Conservation (phyloP, 2,329 filamentous ascomycete genomes). For the Aspergillus ochraceus region DNA sequence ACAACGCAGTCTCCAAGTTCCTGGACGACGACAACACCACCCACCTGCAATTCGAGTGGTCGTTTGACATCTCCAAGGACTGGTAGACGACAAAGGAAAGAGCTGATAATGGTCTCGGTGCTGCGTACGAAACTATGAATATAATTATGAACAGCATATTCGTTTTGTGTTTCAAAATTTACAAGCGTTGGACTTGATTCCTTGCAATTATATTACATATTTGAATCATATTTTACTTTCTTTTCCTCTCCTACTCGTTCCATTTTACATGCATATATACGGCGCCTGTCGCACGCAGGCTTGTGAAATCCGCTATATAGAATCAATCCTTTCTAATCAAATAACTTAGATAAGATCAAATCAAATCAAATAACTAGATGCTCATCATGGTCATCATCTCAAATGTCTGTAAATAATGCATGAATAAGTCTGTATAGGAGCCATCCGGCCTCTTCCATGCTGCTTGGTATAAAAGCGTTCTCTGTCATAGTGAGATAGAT, state of each 20-base stretch:
- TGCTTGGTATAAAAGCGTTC: background rate
- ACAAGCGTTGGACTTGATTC: conserved; percentile 30
- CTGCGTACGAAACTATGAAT: conserved; percentile 13
- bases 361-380: background rate
- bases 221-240: conserved; percentile 11
- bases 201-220: conserved; percentile 12
- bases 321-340: background rate
- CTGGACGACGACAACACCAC: conserved; percentile 91
- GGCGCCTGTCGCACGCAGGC: background rate
- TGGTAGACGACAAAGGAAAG: conserved; percentile 54
- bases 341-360: background rate
- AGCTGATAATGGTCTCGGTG: conserved; percentile 18
- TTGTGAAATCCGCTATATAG: background rate
- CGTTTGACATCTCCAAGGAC: conserved; percentile 94
- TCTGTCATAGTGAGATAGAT: background rate
- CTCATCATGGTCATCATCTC: background rate
- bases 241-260: conserved; percentile 1
- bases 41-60: conserved; percentile 92
- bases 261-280: background rate
- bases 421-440: background rate
- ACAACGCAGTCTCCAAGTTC: conserved; percentile 86
- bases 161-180: conserved; percentile 19
- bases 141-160: conserved; percentile 25
- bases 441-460: background rate
- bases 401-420: background rate